These are phyloP conservation scores for Fusarium ambrosium DNA, from an alignment of 2,329 filamentous ascomycete genomes.

Conservation along the genomic window DNA sequence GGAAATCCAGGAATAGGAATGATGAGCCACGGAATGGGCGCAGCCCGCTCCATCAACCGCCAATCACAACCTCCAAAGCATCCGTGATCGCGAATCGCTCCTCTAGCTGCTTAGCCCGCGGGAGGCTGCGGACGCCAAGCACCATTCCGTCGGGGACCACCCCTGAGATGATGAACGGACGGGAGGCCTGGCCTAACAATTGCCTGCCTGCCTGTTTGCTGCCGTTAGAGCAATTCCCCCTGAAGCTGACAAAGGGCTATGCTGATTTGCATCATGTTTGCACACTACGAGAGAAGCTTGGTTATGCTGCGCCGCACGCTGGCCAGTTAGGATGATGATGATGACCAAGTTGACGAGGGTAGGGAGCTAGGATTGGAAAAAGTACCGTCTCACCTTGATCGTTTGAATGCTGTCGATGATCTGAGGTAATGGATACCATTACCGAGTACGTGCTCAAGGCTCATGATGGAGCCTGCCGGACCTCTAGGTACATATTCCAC, in stretches of 20 bases:
- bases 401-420: not conserved
- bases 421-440: not conserved
- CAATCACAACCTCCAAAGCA: not conserved
- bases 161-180: not conserved
- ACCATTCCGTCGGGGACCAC: conserved; percentile 21
- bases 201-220: not conserved
- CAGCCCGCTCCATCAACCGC: not conserved
- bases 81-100: conserved; percentile 3
- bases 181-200: not conserved
- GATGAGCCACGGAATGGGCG: conserved; percentile 9
- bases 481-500: not conserved
- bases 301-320: conserved; percentile 1
- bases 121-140: conserved; percentile 38
- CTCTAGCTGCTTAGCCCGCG: conserved; percentile 13
- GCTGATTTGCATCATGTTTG: conserved; percentile 1
- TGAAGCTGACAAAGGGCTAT: not conserved
- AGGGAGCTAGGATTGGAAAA: conserved; percentile 16
- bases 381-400: conserved; percentile 2
- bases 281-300: not conserved
- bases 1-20: conserved; percentile 8
- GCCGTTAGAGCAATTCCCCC: not conserved
- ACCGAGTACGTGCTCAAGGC: not conserved
- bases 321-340: conserved; percentile 3
- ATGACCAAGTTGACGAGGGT: not conserved
- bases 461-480: not conserved